Base-by-base conservation (phyloP, 208 protist genomes). In the Leishmania major region DNA sequence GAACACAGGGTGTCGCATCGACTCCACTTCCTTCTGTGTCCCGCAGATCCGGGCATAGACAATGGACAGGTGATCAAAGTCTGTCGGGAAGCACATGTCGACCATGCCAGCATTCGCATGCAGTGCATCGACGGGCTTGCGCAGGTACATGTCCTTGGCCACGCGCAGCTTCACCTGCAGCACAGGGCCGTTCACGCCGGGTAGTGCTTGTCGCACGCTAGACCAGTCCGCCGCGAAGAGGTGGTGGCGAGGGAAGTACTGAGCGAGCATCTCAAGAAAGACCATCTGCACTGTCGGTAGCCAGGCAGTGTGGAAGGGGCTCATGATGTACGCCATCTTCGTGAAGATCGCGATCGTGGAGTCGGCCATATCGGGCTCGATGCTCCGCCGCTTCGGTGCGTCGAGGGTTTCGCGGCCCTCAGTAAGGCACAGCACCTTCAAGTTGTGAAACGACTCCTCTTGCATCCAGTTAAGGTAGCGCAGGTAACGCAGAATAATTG, bases 71-170 rank as follows among this genome's bases (percentile, higher is more conserved):
- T 94, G 87, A 3, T 94, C 90, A 88, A 97, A 98, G 78, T 98
- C 91, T 19, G 95, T 98, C 0, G 93, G 94, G 75, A 97, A 98
- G 83, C 92, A 96, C 66, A 98, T 94, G 75, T 98, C 94, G 51
- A 96, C 84, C 92, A 96, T 94, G 49, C 95, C 95, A 17, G 92
- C 91, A 80, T 96, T 96, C 43, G 87, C 67, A 62, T 95, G 83
- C 1, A 96, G 85, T 35, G 87, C 69, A 40, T 95, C 91, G 55
- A 87, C 84, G 47, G 92, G 88, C 43, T 84, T 80, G 47, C 93
- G 92, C 19, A 95, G 81, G 75, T 93, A 97, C 11, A 95, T 77
- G 67, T 96, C 89, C 80, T 95, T 95, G 3, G 93, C 93, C 35
- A 97, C 83, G 53, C 93, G 92, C 79, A 96, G 79, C 84, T 98